Percentiles rank a stretch among this genome's conserved stretches.
Evolutionary conservation across 1,284 basidiomycete species (phyloP).

Genomic region (Neotropicomus parvogracilis): DNA sequence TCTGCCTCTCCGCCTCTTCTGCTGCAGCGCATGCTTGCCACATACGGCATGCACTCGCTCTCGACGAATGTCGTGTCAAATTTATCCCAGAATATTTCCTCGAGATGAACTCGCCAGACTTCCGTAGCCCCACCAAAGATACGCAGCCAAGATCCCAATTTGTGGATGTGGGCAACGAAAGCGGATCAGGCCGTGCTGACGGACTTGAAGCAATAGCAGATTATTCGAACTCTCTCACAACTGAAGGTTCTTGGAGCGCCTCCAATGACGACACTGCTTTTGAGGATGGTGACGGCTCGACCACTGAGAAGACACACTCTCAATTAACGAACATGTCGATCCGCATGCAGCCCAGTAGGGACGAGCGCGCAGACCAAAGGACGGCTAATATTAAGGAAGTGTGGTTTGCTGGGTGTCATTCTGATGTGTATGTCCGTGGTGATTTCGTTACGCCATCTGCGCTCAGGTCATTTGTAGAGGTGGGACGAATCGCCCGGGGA

Average conservation of each 20-base stretch:
- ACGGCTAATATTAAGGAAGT: slow-evolving; percentile 7
- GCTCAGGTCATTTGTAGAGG: slow-evolving; percentile 1
- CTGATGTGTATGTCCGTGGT: slow-evolving; percentile 4
- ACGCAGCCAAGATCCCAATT: background rate
- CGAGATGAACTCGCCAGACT: slow-evolving; percentile 8
- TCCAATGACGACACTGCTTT: background rate
- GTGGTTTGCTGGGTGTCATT: slow-evolving; percentile 8
- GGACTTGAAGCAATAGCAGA: background rate
- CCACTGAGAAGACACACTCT: background rate
- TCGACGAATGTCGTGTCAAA: slow-evolving; percentile 7
- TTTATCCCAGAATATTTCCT: slow-evolving; percentile 11
- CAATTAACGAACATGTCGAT: too few species aligned
- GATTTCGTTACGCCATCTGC: background rate
- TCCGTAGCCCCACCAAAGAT: background rate
- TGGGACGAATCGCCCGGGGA: slow-evolving; percentile 4
- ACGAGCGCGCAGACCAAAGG: background rate
- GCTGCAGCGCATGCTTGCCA: slow-evolving; percentile 6
- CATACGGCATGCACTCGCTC: slow-evolving; percentile 7
- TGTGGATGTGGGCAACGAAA: background rate
- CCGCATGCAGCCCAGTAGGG: background rate
- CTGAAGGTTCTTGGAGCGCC: slow-evolving; percentile 1
- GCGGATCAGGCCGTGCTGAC: background rate
- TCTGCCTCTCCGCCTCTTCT: slow-evolving; percentile 5
- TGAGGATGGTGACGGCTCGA: background rate
- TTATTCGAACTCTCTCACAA: background rate